These are phyloP conservation scores for Peltaster fructicola DNA, from an alignment of 2,329 filamentous ascomycete genomes.

Conservation along the genomic window DNA sequence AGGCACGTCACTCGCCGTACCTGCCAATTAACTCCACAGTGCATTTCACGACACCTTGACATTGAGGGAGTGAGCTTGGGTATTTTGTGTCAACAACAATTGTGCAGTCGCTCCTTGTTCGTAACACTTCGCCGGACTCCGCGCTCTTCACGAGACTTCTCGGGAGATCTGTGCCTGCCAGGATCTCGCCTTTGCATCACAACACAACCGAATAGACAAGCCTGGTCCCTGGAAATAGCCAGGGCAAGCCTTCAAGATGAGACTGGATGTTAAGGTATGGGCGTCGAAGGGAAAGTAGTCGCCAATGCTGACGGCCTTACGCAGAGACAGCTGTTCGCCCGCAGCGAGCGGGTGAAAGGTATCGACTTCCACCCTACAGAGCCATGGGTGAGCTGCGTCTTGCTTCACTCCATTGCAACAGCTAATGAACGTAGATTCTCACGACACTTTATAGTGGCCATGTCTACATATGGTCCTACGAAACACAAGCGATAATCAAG, in stretches of 20 bases:
- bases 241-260: conserved; percentile 32
- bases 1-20: too few species aligned
- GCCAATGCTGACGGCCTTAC: conserved; percentile 25
- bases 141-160: too few species aligned
- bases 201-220: too few species aligned
- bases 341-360: conserved; percentile 90
- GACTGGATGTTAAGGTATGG: conserved; percentile 42
- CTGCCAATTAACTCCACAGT: too few species aligned
- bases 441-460: conserved; percentile 96
- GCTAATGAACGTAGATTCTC: conserved; percentile 37
- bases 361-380: conserved; percentile 95
- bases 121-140: too few species aligned
- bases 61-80: too few species aligned
- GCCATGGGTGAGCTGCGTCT: conserved; percentile 53
- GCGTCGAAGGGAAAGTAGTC: conserved; percentile 7
- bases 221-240: too few species aligned
- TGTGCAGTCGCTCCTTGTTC: too few species aligned
- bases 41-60: too few species aligned
- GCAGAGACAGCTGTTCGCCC: conserved; percentile 66
- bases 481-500: conserved; percentile 92
- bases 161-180: too few species aligned
- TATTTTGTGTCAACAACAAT: too few species aligned
- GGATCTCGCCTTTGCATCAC: too few species aligned
- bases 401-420: conserved; percentile 4
- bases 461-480: conserved; percentile 98